Evolutionary conservation across 768 basidiomycete species (phyloP).

Genomic region (Pleurotus tuoliensis): DNA sequence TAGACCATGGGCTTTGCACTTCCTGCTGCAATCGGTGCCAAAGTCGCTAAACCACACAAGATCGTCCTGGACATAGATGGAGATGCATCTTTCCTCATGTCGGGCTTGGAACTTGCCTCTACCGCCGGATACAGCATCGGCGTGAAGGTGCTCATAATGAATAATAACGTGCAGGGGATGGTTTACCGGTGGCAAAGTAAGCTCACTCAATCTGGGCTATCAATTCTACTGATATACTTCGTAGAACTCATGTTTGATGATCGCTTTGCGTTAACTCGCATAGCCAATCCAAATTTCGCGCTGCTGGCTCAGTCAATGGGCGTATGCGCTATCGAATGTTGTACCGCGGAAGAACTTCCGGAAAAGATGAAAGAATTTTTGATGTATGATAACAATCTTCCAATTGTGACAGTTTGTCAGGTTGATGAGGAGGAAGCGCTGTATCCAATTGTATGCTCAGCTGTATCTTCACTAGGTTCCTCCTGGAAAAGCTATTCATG

Average conservation of each 20-base stretch:
- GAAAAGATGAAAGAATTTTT: constrained; percentile 98
- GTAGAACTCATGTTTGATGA: constrained; percentile 91
- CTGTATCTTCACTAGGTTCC: constrained; percentile 51
- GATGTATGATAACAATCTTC: constrained; percentile 84
- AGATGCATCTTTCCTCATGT: constrained; percentile 99
- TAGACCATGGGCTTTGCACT: constrained; percentile 99
- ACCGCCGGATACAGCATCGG: constrained; percentile 90
- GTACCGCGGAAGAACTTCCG: constrained; percentile 69
- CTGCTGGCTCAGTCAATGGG: constrained; percentile 87
- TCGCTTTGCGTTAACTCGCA: constrained; percentile 93
- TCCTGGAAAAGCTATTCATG: constrained; percentile 91
- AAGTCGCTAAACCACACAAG: constrained; percentile 92
- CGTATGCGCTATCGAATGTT: constrained; percentile 86
- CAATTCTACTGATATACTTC: neutral
- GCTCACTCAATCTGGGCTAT: neutral
- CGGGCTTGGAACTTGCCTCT: constrained; percentile 96
- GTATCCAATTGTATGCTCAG: constrained; percentile 73
- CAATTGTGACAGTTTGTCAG: constrained; percentile 86
- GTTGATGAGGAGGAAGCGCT: constrained; percentile 85
- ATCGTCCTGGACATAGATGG: constrained; percentile 96
- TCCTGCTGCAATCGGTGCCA: constrained; percentile 92
- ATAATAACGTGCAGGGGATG: constrained; percentile 99
- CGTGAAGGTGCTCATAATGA: constrained; percentile 88
- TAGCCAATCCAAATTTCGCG: constrained; percentile 96
- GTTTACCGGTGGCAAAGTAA: constrained; percentile 97